Base-by-base conservation (phyloP, 2,329 filamentous ascomycete genomes). In the Eurotiales sp. region DNA sequence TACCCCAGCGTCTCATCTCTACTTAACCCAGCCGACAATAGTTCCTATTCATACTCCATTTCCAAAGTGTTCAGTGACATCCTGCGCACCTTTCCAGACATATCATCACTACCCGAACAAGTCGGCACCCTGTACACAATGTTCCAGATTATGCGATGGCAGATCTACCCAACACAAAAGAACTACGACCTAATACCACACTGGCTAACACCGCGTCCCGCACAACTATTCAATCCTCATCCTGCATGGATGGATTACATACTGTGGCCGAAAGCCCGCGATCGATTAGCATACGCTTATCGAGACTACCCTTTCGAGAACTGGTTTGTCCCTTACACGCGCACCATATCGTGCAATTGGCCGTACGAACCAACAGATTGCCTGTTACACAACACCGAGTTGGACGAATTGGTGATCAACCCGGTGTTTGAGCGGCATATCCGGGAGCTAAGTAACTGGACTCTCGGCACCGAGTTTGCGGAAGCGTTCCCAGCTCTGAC, bases 51-150 rank as follows among this genome's bases (percentile, higher is more conserved):
- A 1, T 89, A 95, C 61, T 88, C 88, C 1, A 75, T 95, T 1
- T 92, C 88, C 6, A 88, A 88, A 58, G 81, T 95, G 12, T 88
- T 95, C 64, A 91, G 88, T 37, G 89, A 95, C 66, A 90, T 95
- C 53, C 75, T 95, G 10, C 78, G 81, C 56, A 89, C 86, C n/a
- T 95, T 95, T 60, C 88, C 90, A 0, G 85, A 88, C 59, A 83
- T 96, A 25, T 81, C 79, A 3, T 79, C 77, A n/a, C 77, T 95
- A 0, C 90, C 90, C 0, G 90, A 95, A 69, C 86, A 88, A 61
- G 83, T 95, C 0, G 90, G 87, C 8, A 83, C 89, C 6, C 77
- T 95, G 7, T 95, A 91, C 66, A 75, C 86, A 63, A 95, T 95
- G 88, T 95, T 95, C 69, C 78, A 91, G 27, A 65, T 90, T 56